These are phyloP conservation scores for Xylaria sp. DNA, from an alignment of 2,329 filamentous ascomycete genomes.

Conservation along the genomic window DNA sequence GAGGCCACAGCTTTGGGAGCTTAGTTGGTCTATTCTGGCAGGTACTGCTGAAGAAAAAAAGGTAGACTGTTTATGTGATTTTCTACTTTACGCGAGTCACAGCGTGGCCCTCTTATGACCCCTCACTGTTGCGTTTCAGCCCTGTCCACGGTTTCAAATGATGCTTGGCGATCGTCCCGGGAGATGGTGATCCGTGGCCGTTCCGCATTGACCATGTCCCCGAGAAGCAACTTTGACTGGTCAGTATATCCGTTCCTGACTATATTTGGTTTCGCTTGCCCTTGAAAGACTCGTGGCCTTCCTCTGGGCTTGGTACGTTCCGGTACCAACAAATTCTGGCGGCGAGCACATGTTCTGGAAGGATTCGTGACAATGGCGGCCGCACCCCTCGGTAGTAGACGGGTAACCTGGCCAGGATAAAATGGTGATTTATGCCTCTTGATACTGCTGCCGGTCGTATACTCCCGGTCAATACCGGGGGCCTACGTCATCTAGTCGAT, in stretches of 20 bases:
- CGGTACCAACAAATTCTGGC: not conserved
- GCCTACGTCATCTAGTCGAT: conserved; percentile 15
- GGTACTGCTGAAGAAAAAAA: not conserved
- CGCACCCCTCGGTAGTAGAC: not conserved
- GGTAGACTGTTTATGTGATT: not conserved
- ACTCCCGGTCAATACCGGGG: not conserved
- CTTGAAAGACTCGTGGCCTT: not conserved
- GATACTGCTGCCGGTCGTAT: not conserved
- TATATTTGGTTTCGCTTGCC: not conserved
- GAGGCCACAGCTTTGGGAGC: not conserved
- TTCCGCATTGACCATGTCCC: conserved; percentile 16
- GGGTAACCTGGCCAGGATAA: conserved; percentile 12
- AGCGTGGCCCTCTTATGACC: conserved; percentile 2
- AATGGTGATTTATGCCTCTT: conserved; percentile 6
- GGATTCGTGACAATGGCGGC: conserved; percentile 7
- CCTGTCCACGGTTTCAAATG: conserved; percentile 35
- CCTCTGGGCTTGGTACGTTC: conserved; percentile 1
- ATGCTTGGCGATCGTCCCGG: conserved; percentile 34
- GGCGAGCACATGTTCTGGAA: conserved; percentile 7
- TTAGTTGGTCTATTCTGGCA: conserved; percentile 1
- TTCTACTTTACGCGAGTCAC: not conserved
- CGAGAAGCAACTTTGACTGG: not conserved
- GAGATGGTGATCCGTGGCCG: conserved; percentile 33
- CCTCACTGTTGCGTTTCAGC: conserved; percentile 36
- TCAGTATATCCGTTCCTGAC: not conserved